Base-by-base conservation (phyloP, 192 early-diverging fungal species). In the Podila epigama region DNA sequence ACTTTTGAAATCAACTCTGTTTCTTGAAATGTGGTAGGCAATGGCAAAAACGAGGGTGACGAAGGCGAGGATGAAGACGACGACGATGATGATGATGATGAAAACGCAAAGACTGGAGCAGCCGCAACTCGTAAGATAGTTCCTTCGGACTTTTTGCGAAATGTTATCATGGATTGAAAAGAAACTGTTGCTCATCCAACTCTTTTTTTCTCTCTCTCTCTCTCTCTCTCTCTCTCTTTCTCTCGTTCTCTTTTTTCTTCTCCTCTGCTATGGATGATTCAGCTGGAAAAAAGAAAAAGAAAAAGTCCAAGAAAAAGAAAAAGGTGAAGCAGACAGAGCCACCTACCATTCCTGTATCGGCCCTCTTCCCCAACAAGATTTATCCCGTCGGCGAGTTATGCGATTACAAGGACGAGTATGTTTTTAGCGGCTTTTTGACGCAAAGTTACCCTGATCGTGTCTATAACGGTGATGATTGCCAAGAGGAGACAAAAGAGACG, bases 331-430 rank as follows among this genome's bases (percentile, higher is more conserved):
- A 93, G 63, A 87, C 89, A 0, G 86, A 88, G 29, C 86, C 87
- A 29, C 86, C 89, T 2, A 82, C 88, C 16, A 86, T 91, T 48
- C 95, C 95, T 2, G 85, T 99, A 5, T 87, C 93, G 0, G 82
- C 90, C 60, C 77, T 98, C n/a, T 98, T 92, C 82, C 86, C 89
- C 22, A 85, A 86, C 81, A 82, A 84, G 61, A 79, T 85, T 34
- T 99, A 91, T 79, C 92, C 96, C 0, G 86, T 83, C 51, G 96
- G 96, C 64, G 87, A 97, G 81, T 68, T 92, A 28, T 84, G 85
- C 66, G 89, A 97, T 22, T 99, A 99, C 83, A 81, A 81, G 53
- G 89, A 98, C 65, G 94, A 96, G 88, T 92, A 82, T 60, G 80
- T 56, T 15, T 12, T 41, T 54, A n/a, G n/a, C n/a, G 20, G 5